Evolutionary conservation across 2,329 filamentous ascomycete genomes (phyloP).

Genomic region (Pyrenochaeta sp.): DNA sequence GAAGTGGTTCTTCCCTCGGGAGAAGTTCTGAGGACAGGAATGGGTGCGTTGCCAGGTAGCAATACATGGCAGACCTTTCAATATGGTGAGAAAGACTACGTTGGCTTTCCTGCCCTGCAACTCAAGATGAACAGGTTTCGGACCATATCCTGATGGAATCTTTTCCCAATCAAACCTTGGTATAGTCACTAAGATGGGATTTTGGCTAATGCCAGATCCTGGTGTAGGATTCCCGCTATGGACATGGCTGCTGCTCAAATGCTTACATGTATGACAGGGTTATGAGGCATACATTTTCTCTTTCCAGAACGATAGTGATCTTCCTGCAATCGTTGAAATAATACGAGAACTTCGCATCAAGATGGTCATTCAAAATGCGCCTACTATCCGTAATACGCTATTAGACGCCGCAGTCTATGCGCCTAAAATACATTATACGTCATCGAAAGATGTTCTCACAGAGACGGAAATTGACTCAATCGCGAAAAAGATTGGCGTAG

Average conservation of each 20-base stretch:
- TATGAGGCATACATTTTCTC: neutral
- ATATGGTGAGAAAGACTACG: too few relatives aligned
- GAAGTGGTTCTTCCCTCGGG: conserved; percentile 54
- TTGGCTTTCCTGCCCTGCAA: too few relatives aligned
- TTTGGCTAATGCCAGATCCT: conserved; percentile 57
- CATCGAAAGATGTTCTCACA: too few relatives aligned
- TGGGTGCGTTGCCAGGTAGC: conserved; percentile 49
- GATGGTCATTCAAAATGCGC: neutral
- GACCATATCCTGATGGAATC: too few relatives aligned
- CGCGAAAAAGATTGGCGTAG: neutral
- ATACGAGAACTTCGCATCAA: neutral
- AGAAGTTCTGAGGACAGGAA: conserved; percentile 51
- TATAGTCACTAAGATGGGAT: conserved; percentile 60
- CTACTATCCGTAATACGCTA: neutral
- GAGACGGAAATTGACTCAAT: neutral
- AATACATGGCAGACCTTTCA: conserved; percentile 44
- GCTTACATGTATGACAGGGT: too few relatives aligned
- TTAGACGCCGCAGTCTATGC: too few relatives aligned
- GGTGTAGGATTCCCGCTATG: too few relatives aligned
- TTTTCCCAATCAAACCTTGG: conserved; percentile 49
- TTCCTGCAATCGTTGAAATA: neutral
- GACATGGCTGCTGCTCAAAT: too few relatives aligned
- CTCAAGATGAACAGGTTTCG: too few relatives aligned
- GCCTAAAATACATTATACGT: too few relatives aligned
- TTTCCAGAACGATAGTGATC: neutral